Conservation (phyloP, 2,329 filamentous ascomycete genomes). For the Colletotrichum sp. region DNA sequence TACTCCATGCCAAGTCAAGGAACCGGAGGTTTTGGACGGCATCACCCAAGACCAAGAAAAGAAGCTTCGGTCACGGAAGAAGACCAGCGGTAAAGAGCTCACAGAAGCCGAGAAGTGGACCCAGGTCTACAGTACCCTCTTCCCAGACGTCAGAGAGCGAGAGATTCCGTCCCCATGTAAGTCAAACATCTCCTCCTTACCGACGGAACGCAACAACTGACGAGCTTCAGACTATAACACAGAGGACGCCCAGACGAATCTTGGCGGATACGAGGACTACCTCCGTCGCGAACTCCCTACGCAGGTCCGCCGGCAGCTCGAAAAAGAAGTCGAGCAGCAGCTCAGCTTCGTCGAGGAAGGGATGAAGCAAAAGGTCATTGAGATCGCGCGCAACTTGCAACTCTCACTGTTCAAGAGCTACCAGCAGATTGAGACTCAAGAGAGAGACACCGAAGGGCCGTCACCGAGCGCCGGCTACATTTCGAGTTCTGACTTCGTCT, state of each 20-base stretch:
- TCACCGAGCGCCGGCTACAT: not conserved
- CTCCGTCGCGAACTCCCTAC: conserved; percentile 37
- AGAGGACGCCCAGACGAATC: conserved; percentile 26
- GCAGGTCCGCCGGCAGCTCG: conserved; percentile 35
- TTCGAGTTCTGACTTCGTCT: not conserved
- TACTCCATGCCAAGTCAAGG: conserved; percentile 26
- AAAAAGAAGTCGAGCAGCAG: conserved; percentile 28
- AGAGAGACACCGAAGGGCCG: not conserved
- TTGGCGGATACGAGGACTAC: conserved; percentile 27
- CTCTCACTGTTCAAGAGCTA: conserved; percentile 26
- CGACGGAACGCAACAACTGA: not conserved
- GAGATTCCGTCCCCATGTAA: conserved; percentile 22
- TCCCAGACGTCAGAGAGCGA: conserved; percentile 32
- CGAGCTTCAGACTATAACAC: conserved; percentile 34
- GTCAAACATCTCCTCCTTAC: not conserved
- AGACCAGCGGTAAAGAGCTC: conserved; percentile 32
- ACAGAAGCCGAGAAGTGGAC: conserved; percentile 42
- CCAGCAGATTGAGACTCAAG: conserved; percentile 9
- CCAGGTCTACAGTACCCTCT: conserved; percentile 40
- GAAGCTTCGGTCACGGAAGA: conserved; percentile 36
- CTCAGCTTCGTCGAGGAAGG: conserved; percentile 28
- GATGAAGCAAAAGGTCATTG: conserved; percentile 25
- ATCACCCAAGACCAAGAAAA: conserved; percentile 40
- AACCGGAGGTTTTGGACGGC: conserved; percentile 34
- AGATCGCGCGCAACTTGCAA: conserved; percentile 27